phyloP scores from a whole-genome alignment of 2,329 filamentous ascomycete genomes.

The Xylaria sp. region DNA sequence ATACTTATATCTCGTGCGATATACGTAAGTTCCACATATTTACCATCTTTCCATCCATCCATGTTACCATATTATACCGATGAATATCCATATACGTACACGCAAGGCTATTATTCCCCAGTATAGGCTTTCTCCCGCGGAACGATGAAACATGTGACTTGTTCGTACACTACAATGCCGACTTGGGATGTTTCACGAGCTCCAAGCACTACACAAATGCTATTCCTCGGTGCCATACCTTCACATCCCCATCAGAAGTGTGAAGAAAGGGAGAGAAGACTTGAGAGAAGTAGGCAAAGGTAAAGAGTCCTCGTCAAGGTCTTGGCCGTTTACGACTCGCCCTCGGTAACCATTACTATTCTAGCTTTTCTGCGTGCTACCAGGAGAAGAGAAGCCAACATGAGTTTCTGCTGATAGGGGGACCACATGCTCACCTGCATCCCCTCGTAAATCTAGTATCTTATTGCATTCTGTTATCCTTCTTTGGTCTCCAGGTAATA shows the following conservation, averaged over 20 bases:
- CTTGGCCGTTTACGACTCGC: not conserved
- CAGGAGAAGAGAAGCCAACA: not conserved
- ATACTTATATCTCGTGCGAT: too few species aligned
- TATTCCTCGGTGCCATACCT: not conserved
- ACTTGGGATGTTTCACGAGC: not conserved
- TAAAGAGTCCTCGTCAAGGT: not conserved
- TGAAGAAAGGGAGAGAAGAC: not conserved
- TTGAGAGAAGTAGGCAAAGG: not conserved
- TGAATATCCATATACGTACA: too few species aligned
- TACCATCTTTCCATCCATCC: too few species aligned
- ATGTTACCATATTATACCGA: not conserved
- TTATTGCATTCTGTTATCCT: slow-evolving; percentile 20
- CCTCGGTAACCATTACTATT: slow-evolving; percentile 9
- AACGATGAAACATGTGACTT: slow-evolving; percentile 6
- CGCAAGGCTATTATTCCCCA: too few species aligned
- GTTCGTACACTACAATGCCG: not conserved
- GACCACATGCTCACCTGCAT: too few species aligned
- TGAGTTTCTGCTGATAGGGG: not conserved
- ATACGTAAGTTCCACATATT: too few species aligned
- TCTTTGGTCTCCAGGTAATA: slow-evolving; percentile 2
- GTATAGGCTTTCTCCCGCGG: not conserved
- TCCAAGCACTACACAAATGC: not conserved
- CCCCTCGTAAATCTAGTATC: not conserved
- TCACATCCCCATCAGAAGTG: not conserved
- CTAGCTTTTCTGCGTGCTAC: not conserved